Evolutionary conservation across 1,139 yeast species (phyloP).

Genomic region (Pichia sp.): DNA sequence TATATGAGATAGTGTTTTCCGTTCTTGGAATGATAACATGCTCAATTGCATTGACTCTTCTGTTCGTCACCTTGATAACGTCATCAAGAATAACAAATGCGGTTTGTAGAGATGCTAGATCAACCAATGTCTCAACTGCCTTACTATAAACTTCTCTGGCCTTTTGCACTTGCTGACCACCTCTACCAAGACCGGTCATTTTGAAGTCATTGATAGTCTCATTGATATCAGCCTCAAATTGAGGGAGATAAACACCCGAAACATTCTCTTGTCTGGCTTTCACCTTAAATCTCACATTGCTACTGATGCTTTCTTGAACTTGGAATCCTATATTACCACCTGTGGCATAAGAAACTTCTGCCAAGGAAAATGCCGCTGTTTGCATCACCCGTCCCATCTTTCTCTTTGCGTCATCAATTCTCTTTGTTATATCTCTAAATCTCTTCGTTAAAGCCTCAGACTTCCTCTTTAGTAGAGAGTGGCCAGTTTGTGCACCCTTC

Average conservation of each 20-base stretch:
- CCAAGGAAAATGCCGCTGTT: slow-evolving; percentile 93
- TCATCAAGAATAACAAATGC: slow-evolving; percentile 96
- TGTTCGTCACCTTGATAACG: slow-evolving; percentile 93
- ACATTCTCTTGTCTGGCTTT: slow-evolving; percentile 94
- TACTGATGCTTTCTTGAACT: slow-evolving; percentile 88
- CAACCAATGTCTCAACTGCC: slow-evolving; percentile 94
- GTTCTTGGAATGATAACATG: slow-evolving; percentile 97
- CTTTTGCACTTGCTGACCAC: slow-evolving; percentile 96
- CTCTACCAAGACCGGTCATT: slow-evolving; percentile 94
- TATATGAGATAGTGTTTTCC: slow-evolving; percentile 88
- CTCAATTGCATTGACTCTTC: slow-evolving; percentile 98
- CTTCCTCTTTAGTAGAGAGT: slow-evolving; percentile 85
- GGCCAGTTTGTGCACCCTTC: slow-evolving; percentile 97
- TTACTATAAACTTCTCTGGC: slow-evolving; percentile 90
- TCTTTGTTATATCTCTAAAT: slow-evolving; percentile 88
- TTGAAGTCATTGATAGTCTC: slow-evolving; percentile 87
- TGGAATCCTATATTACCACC: slow-evolving; percentile 88
- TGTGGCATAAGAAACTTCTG: slow-evolving; percentile 95
- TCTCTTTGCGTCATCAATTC: slow-evolving; percentile 92
- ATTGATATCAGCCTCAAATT: slow-evolving; percentile 79
- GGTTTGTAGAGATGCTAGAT: slow-evolving; percentile 89
- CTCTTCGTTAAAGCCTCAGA: slow-evolving; percentile 96
- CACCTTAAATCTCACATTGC: slow-evolving; percentile 76
- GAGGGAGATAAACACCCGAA: slow-evolving; percentile 90
- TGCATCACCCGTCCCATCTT: slow-evolving; percentile 99